Evolutionary conservation across 306 rosid genomes (phyloP).

Genomic region (Prosopis cineraria): DNA sequence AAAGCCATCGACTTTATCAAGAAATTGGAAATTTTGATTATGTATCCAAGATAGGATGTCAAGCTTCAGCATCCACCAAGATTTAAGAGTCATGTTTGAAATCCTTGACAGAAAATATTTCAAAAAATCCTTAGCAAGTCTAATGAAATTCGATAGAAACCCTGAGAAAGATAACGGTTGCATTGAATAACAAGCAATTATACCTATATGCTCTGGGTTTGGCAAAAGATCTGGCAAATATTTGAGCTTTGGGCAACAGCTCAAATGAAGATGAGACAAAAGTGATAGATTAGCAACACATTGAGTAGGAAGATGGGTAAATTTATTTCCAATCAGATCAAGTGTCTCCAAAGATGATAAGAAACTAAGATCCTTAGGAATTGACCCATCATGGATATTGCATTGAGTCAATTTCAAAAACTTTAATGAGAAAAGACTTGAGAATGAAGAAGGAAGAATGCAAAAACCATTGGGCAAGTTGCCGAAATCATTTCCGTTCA

Average conservation of each 20-base stretch:
- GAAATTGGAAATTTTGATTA: not conserved
- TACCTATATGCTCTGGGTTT: not conserved
- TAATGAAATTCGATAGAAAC: not conserved
- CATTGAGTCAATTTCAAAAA: too few species aligned
- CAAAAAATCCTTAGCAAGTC: fast-evolving
- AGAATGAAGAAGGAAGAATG: not conserved
- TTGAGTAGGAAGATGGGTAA: not conserved
- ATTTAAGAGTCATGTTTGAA: not conserved
- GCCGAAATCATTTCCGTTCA: too few species aligned
- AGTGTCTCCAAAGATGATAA: too few species aligned
- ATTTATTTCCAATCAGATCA: too few species aligned
- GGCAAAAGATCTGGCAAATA: not conserved
- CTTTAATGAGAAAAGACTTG: not conserved
- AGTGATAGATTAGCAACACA: not conserved
- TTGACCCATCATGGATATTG: too few species aligned
- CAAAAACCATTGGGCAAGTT: not conserved
- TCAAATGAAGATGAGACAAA: not conserved
- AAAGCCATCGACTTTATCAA: not conserved
- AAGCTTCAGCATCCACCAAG: not conserved
- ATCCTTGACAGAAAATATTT: not conserved
- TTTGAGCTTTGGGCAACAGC: not conserved
- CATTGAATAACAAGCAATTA: not conserved
- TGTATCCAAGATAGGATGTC: not conserved
- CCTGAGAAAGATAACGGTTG: not conserved
- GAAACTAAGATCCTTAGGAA: too few species aligned